phyloP scores from a whole-genome alignment of 176 grass and related monocot genomes.

The Rhynchospora tenuis region DNA sequence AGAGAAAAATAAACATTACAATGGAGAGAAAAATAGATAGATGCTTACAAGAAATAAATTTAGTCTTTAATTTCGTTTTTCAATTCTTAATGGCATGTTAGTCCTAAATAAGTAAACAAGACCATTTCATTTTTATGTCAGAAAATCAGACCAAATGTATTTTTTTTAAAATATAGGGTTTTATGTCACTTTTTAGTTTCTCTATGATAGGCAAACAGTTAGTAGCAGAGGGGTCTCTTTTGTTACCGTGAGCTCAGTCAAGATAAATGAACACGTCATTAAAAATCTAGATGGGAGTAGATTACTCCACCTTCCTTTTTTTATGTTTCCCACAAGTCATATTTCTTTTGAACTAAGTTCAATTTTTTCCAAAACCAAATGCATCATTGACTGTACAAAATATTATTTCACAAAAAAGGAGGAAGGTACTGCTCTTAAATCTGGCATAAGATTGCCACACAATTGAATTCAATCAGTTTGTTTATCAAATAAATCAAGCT shows the following conservation, averaged over 20 bases:
- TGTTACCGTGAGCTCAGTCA: constrained; percentile 76
- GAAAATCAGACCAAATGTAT: background rate
- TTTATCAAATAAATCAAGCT: background rate
- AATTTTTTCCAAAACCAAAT: background rate
- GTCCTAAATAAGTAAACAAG: background rate
- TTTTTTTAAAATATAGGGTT: background rate
- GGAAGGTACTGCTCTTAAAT: background rate
- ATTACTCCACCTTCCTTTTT: background rate
- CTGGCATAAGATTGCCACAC: background rate
- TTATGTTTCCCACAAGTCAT: background rate
- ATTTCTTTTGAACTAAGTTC: background rate
- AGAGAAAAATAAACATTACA: background rate
- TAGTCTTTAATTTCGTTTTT: background rate
- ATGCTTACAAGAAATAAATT: background rate
- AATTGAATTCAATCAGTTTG: background rate
- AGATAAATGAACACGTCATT: constrained; percentile 68
- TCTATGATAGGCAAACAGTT: constrained; percentile 72
- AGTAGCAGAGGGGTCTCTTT: constrained; percentile 93
- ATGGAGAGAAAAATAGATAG: background rate
- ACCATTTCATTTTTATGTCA: constrained; percentile 1
- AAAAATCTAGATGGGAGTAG: constrained; percentile 81
- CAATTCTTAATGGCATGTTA: background rate
- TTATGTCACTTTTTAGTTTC: constrained; percentile 41
- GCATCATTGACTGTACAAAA: background rate
- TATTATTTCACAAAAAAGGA: background rate